These are phyloP conservation scores for Malania oleifera DNA, from an alignment of 164 flowering plant species.

Conservation along the genomic window DNA sequence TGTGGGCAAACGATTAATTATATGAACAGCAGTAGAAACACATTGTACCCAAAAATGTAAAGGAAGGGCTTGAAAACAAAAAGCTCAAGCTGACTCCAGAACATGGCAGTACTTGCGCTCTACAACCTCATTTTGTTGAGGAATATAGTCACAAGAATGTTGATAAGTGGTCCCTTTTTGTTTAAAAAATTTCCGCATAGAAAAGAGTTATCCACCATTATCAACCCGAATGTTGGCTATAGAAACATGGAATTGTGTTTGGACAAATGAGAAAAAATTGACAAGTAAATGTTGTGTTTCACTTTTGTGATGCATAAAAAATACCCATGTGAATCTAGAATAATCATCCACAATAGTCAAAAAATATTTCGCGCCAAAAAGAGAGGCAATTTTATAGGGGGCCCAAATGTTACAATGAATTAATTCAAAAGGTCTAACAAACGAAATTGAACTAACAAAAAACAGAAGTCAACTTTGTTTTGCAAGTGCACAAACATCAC, in stretches of 20 bases:
- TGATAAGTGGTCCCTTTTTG: slow-evolving; percentile 3
- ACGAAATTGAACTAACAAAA: slow-evolving; percentile 2
- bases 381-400: too few species aligned
- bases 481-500: slow-evolving; percentile 7
- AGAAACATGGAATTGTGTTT: neutral
- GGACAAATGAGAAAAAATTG: too few species aligned
- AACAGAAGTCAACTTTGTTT: slow-evolving; percentile 2
- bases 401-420: slow-evolving; percentile 5
- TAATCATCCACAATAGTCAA: too few species aligned
- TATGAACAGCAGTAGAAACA: slow-evolving; percentile 3
- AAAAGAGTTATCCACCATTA: neutral
- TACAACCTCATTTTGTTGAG: too few species aligned
- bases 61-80: slow-evolving; percentile 1
- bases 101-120: too few species aligned
- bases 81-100: slow-evolving; percentile 1
- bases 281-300: too few species aligned
- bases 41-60: slow-evolving; percentile 2
- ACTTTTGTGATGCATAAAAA: too few species aligned
- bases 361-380: too few species aligned
- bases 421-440: slow-evolving; percentile 6
- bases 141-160: too few species aligned
- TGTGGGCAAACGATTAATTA: too few species aligned
- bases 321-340: too few species aligned
- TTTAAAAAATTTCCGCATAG: slow-evolving; percentile 1
- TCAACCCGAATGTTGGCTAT: neutral